Evolutionary conservation across 495 filamentous ascomycete species (phyloP).

Genomic region (Chaetomium fimeti): DNA sequence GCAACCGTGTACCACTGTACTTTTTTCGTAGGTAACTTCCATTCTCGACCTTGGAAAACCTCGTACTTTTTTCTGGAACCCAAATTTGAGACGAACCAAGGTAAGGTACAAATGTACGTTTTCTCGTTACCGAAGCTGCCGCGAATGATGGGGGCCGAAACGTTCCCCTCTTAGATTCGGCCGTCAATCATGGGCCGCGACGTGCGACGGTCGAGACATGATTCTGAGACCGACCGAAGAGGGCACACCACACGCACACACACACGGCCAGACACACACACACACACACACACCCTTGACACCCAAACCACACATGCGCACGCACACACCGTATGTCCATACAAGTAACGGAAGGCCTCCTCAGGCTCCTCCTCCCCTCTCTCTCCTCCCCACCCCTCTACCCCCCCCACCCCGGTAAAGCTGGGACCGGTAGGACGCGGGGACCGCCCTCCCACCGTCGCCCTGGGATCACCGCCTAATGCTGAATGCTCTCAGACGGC

Average conservation of each 20-base stretch:
- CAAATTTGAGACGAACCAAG: constrained; percentile 7
- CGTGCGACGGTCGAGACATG: constrained; percentile 5
- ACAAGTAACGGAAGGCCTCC: not conserved
- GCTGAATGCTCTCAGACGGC: not conserved
- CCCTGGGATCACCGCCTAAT: constrained; percentile 19
- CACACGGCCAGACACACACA: too few species aligned
- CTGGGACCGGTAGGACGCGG: constrained; percentile 19
- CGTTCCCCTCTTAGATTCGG: not conserved
- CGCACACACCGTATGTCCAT: too few species aligned
- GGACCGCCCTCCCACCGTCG: not conserved
- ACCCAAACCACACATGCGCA: too few species aligned
- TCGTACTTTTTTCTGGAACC: constrained; percentile 12
- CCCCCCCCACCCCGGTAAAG: constrained; percentile 2
- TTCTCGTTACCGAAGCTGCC: not conserved
- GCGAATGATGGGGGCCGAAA: not conserved
- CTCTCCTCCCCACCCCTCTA: too few species aligned
- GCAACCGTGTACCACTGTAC: constrained; percentile 4
- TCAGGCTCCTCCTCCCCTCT: too few species aligned
- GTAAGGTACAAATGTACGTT: too few species aligned
- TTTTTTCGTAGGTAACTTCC: too few species aligned
- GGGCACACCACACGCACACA: not conserved
- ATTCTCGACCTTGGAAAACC: too few species aligned
- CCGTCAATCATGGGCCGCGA: not conserved
- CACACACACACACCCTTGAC: too few species aligned
- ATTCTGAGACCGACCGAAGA: not conserved